Evolutionary conservation across 2,329 filamentous ascomycete species (phyloP).

Genomic region (Neonectria magnoliae): DNA sequence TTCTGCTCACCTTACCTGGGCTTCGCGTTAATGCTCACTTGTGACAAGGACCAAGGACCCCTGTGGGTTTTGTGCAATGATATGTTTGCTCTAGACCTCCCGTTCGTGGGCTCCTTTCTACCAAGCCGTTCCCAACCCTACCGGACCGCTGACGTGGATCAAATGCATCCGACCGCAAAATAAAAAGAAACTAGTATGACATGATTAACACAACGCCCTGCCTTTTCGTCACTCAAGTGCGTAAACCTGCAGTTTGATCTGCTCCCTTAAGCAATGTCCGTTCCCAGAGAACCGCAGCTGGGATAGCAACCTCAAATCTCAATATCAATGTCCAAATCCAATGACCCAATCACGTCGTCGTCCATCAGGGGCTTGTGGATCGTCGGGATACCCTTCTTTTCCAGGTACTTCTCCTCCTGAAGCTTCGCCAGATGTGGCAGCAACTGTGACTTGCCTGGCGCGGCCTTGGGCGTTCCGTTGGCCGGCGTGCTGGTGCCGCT

Average conservation of each 20-base stretch:
- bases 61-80: slow-evolving; percentile 6
- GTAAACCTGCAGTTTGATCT: slow-evolving; percentile 6
- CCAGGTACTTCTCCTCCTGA: slow-evolving; percentile 61
- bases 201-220: slow-evolving; percentile 18
- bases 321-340: slow-evolving; percentile 93
- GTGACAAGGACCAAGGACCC: not conserved
- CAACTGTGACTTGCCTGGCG: slow-evolving; percentile 54
- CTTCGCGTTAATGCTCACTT: not conserved
- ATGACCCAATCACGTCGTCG: slow-evolving; percentile 88
- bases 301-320: slow-evolving; percentile 68
- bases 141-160: slow-evolving; percentile 10
- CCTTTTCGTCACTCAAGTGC: slow-evolving; percentile 19
- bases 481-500: slow-evolving; percentile 63
- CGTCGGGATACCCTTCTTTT: slow-evolving; percentile 70
- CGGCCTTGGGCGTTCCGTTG: slow-evolving; percentile 61
- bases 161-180: slow-evolving; percentile 9
- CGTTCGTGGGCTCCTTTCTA: not conserved
- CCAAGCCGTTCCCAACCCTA: slow-evolving; percentile 10
- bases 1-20: not conserved
- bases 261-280: not conserved
- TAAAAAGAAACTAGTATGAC: not conserved
- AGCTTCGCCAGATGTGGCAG: slow-evolving; percentile 65
- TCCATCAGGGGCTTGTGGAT: slow-evolving; percentile 86
- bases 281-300: not conserved
- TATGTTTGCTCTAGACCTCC: slow-evolving; percentile 1